Base-by-base conservation (phyloP, 306 rosid genomes). In the Prosopis cineraria region DNA sequence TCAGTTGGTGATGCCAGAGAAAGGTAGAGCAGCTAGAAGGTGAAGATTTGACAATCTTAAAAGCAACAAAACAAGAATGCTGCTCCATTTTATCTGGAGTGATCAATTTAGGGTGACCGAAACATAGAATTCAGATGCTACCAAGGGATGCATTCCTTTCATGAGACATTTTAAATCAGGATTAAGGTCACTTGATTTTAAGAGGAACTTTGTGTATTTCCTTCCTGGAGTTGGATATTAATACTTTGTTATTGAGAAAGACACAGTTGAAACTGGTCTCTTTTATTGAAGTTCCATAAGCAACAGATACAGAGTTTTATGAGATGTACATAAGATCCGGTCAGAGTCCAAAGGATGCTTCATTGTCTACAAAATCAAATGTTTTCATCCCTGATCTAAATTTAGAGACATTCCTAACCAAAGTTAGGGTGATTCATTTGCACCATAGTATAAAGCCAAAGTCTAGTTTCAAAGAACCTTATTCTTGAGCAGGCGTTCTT, bases 401-500 rank as follows among this genome's bases (percentile, higher is more conserved):
- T 68, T 55, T 40, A n/a, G 60, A 31, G 7, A 31, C 14, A 44
- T 52, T 47, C 45, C 29, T 67, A 77, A 52, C 71, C 17, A 73
- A 81, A 63, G 66, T 36, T 37, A 43, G 40, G 39, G 69, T 29
- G 19, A 68, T 56, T 58, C 31, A 67, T 58, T 65, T 78, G 66
- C 60, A 52, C 79, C 64, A 72, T 76, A 81, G 60, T 59, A 39
- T 3, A 62, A 63, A 77, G 52, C 7, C 66, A 63, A 63, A 27
- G 58, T 83, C 70, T 71, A 56, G 75, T 75, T 78, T 76, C 62
- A 70, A 74, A 62, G 59, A 80, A 88, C 98, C 98, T 95, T 92
- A 88, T 92, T 92, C 84, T 82, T 92, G 58, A 95, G 89, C 52
- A 95, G 87, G 68, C 89, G 88, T 84, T 95, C 98, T 75, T 90